Base-by-base conservation (phyloP, 2,329 filamentous ascomycete genomes). In the Phaeosphaeria sp. region DNA sequence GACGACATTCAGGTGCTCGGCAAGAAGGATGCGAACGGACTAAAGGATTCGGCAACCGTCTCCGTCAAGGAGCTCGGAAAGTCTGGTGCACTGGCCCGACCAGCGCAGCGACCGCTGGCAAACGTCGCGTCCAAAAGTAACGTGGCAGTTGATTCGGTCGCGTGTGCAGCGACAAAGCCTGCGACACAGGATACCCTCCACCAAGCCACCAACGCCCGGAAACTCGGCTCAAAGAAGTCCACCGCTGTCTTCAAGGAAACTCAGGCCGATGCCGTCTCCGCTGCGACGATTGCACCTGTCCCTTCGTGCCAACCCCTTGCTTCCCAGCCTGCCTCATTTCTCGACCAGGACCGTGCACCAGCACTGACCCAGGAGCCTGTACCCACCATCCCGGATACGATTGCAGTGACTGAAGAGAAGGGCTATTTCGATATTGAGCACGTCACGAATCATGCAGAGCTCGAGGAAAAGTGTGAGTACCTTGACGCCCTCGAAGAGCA, bases 91-190 rank as follows among this genome's bases (percentile, higher is more conserved):
- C 76, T 85, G 46, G 77, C 80, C 41, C 83, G 85, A 64, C 87
- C 87, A n/a, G 85, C 87, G n/a, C 87, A 90, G 68, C 83, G 87
- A 57, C 84, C 85, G 25, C 66, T 84, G 44, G 77, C 62, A 49
- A 66, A 56, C 41, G 50, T 64, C 47, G 42, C 62, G 4, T 52
- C 64, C 11, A 74, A 72, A 57, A 36, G 58, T 11, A 71, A 67
- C 11, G 64, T 58, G 50, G 63, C 43, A 46, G 25, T 51, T 20
- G 64, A 64, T 9, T 43, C 63, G 13, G 52, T 66, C 43, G 67
- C 66, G 17, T 56, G 66, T n/a, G 58, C 59, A 20, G 47, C 65
- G 15, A 46, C 69, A 30, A 75, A 72, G 54, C 67, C 68, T 23
- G 48, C 66, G 54, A 51, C 61, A 11, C 47, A 64, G 36, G 72